These are phyloP conservation scores for Symbiodinium pilosum DNA, from an alignment of 73 alveolate genomes.

Conservation along the genomic window DNA sequence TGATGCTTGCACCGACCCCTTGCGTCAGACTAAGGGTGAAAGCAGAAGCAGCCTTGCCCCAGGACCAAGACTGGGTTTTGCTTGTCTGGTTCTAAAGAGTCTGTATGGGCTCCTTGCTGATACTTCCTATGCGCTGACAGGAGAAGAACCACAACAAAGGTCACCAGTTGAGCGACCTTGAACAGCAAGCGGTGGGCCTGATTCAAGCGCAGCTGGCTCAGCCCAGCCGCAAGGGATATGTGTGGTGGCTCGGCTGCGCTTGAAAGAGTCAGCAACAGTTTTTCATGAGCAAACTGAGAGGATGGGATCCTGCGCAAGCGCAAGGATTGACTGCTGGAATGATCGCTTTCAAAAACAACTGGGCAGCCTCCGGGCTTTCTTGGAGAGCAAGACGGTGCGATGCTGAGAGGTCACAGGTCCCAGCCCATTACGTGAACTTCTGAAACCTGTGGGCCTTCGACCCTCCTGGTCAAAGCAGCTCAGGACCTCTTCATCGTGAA, in stretches of 20 bases:
- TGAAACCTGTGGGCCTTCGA: too few species aligned
- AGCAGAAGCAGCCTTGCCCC: too few species aligned
- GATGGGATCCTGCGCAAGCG: neutral
- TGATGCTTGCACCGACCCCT: too few species aligned
- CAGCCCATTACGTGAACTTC: too few species aligned
- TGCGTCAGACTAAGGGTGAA: too few species aligned
- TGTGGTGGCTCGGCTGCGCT: constrained; percentile 37
- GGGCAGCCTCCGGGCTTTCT: constrained; percentile 64
- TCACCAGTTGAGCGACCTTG: constrained; percentile 15
- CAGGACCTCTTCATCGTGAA: constrained; percentile 58
- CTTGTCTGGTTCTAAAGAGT: too few species aligned
- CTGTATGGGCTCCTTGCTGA: too few species aligned
- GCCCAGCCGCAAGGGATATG: constrained; percentile 48
- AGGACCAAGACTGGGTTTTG: too few species aligned
- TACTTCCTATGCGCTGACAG: too few species aligned
- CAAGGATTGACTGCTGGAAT: constrained; percentile 65
- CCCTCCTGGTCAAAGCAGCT: too few species aligned
- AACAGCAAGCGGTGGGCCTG: constrained; percentile 37
- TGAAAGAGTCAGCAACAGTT: too few species aligned
- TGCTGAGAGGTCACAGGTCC: neutral
- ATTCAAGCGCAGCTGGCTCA: constrained; percentile 38
- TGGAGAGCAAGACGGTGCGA: constrained; percentile 70
- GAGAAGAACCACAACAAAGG: too few species aligned
- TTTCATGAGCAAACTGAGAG: neutral
- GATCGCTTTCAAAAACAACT: constrained; percentile 57